Evolutionary conservation across 2,329 filamentous ascomycete genomes (phyloP), one percentile per base, ranked within the genome.

Genomic region (Graphilbum fragrans): DNA sequence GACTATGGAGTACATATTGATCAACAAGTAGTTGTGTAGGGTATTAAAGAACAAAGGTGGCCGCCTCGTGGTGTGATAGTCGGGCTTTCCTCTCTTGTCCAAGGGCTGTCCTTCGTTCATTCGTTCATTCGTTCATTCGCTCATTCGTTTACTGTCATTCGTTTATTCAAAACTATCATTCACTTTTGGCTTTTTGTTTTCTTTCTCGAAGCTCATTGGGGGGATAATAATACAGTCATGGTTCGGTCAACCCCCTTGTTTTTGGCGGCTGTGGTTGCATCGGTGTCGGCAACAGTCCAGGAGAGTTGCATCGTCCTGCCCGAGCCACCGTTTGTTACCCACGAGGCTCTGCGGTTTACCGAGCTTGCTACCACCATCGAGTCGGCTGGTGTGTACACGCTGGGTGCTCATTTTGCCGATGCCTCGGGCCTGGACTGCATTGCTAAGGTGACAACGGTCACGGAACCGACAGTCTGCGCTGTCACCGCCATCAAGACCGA

Each of bases 341-440:
- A 31, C 7, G 29, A 31, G 29, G 29, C n/a, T 5, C 14, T 31
- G 6, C 29, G 29, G 11, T 5, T 31, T 7, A 16, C 7, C 18
- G 33, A 41, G 34, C 23, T 41, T 10, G 19, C 22, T 7, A 40
- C 41, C n/a, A 25, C 34, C 8, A 36, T 37, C 19, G 21, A n/a
- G 16, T 22, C 21, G 16, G 27, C 35, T 8, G 35, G 42, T 14
- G 16, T 27, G 9, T 25, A 34, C 10, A 41, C 38, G 11, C 35
- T 41, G 12, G 38, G 38, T 16, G 25, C 41, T 18, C 25, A 34
- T 35, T 37, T 44, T 18, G 18, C 35, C 7, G 39, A 34, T 5
- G 39, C 39, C 12, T 37, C 35, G 14, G 36, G 38, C 12, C 21
- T 37, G 6, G 22, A 40, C 42, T 41, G 42, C 22, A 32, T 41